A percentile compares a stretch with the other conserved stretches of the same genome.
Conservation (phyloP, 169 alveolate species). For the Plasmodium chabaudi region DNA sequence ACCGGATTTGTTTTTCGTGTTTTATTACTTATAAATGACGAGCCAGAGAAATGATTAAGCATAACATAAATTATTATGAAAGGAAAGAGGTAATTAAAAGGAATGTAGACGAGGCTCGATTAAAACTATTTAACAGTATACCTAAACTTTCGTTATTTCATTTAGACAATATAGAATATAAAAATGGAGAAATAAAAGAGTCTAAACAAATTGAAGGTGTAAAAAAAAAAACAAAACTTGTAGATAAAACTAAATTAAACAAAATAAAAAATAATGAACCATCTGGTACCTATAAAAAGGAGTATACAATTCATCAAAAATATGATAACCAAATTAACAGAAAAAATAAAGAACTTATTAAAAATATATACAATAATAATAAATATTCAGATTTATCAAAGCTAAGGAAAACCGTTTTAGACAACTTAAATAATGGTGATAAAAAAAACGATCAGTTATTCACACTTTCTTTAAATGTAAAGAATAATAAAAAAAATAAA, state of each 20-base stretch:
- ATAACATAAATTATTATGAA: not conserved
- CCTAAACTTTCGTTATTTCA: not conserved
- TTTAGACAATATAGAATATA: not conserved
- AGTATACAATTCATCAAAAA: not conserved
- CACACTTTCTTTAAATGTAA: not conserved
- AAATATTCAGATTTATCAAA: not conserved
- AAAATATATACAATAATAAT: not conserved
- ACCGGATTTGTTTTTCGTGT: too few relatives aligned
- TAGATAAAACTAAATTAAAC: not conserved
- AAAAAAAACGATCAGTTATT: not conserved
- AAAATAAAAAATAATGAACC: not conserved
- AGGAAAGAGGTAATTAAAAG: not conserved
- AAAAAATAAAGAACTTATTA: not conserved
- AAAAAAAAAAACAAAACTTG: not conserved
- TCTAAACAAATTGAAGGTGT: not conserved
- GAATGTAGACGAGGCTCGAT: not conserved
- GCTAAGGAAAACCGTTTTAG: not conserved
- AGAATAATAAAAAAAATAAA: not conserved
- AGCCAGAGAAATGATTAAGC: not conserved
- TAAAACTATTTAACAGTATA: not conserved
- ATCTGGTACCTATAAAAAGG: not conserved
- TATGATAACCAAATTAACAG: not conserved
- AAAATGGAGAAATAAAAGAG: not conserved
- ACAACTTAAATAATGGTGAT: conserved; percentile 2
- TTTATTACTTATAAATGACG: too few relatives aligned